A percentile compares a stretch with the other conserved stretches of the same genome.
Evolutionary conservation across 2,329 filamentous ascomycete species (phyloP).

Genomic region (Monilinia aucupariae): DNA sequence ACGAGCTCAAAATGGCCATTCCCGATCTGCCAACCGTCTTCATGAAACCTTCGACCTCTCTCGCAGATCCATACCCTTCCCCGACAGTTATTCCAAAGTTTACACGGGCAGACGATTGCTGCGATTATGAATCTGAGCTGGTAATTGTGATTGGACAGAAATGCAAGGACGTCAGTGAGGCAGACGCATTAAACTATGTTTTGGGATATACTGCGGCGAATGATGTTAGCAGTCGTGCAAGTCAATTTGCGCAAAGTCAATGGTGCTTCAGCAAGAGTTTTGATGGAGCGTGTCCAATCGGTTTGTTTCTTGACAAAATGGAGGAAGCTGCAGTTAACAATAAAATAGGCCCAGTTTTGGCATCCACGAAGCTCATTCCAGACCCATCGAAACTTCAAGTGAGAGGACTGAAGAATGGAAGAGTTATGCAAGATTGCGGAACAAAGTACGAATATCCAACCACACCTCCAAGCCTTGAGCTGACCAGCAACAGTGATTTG

Average conservation of each 20-base stretch:
- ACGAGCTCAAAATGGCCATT: constrained; percentile 41
- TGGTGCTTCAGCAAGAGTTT: constrained; percentile 49
- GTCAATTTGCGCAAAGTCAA: constrained; percentile 45
- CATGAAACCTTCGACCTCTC: constrained; percentile 29
- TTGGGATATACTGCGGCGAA: constrained; percentile 54
- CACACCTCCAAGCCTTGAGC: neutral
- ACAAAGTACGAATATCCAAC: constrained; percentile 36
- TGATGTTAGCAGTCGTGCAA: constrained; percentile 49
- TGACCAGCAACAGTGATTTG: constrained; percentile 36
- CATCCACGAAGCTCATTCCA: constrained; percentile 40
- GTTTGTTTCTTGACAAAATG: constrained; percentile 24
- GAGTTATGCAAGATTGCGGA: constrained; percentile 41
- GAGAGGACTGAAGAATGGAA: constrained; percentile 46
- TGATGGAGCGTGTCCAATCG: constrained; percentile 45
- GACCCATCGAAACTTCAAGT: constrained; percentile 41
- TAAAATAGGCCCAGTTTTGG: constrained; percentile 43
- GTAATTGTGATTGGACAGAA: constrained; percentile 44
- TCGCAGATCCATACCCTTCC: constrained; percentile 33
- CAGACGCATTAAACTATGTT: constrained; percentile 45
- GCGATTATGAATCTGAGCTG: constrained; percentile 48
- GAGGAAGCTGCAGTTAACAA: neutral
- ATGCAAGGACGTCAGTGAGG: constrained; percentile 44
- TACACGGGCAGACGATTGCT: constrained; percentile 40
- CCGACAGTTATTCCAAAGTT: constrained; percentile 43
- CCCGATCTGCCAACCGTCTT: constrained; percentile 40